Percentiles rank a stretch among this genome's conserved stretches.
These are phyloP conservation scores for Wallacemonas sp. DNA, from an alignment of 208 protist genomes.

Conservation along the genomic window DNA sequence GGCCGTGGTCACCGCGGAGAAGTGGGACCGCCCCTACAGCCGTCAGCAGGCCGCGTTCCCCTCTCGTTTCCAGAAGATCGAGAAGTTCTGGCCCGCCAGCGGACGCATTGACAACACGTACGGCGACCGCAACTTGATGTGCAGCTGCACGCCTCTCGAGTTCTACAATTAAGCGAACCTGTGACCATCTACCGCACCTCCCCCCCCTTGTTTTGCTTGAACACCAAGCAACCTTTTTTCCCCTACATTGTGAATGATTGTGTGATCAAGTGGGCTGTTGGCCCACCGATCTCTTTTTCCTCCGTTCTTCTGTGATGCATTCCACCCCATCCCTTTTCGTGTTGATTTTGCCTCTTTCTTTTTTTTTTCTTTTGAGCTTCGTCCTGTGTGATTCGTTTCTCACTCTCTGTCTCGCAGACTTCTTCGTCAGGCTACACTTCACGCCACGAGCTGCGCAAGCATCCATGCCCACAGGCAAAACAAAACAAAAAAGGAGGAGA, in stretches of 20 bases:
- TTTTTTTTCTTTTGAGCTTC: too few species aligned
- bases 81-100: slow-evolving; percentile 97
- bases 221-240: too few species aligned
- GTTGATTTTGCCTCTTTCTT: too few species aligned
- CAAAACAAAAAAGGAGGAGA: neutral
- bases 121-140: slow-evolving; percentile 96
- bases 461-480: too few species aligned
- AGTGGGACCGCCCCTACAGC: slow-evolving; percentile 95
- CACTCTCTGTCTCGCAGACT: neutral
- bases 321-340: too few species aligned
- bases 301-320: too few species aligned
- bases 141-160: slow-evolving; percentile 83
- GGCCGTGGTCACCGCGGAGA: slow-evolving; percentile 67
- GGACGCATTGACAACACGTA: slow-evolving; percentile 95
- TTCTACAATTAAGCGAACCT: slow-evolving; percentile 53
- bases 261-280: too few species aligned
- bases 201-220: slow-evolving; percentile 15
- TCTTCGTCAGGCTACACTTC: too few species aligned
- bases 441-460: too few species aligned
- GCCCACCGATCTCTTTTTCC: too few species aligned
- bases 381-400: too few species aligned
- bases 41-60: slow-evolving; percentile 96
- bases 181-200: neutral
- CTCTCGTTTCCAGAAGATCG: slow-evolving; percentile 49
- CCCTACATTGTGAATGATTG: too few species aligned